Evolutionary conservation across 805 yeast genomes (phyloP), one percentile per base, ranked within the genome.

Genomic region (Deakozyma indianensis): DNA sequence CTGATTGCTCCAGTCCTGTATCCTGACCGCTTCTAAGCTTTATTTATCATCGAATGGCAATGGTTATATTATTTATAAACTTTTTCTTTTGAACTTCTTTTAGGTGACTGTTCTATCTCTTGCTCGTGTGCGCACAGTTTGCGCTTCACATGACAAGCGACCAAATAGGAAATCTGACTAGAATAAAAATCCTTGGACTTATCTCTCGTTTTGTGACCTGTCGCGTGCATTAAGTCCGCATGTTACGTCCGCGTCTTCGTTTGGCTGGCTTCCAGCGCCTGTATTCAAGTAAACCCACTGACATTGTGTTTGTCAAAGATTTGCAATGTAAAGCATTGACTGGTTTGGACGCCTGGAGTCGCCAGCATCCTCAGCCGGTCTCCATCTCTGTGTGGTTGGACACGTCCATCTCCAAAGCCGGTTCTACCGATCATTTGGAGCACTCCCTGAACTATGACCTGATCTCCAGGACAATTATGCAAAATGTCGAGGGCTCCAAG

Each of bases 401-500:
- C 27, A 83, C 95, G 0, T 77, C 78, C 54, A 81, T 88, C 55
- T 67, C 73, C 22, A 66, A 73, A 46, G 88, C 95, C n/a, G 77
- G 90, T n/a, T 62, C 64, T 11, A 75, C 79, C 0, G 97, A 90
- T 62, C 90, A 88, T 56, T 69, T 90, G 53, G 74, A 76, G 48
- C 77, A 82, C 55, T 82, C 96, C 3, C 73, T 90, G 51, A 90
- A 90, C 62, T 90, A 90, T 61, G 96, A 95, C 1, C 87, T 78
- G 3, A 71, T 90, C 3, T 76, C 90, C 3, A 68, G 85, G 43
- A 74, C 75, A 35, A 64, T 90, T n/a, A 60, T 73, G 35, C 66
- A 69, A 3, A 73, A 63, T 51, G 73, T 83, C 50, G 73, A 68
- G 35, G 44, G 58, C 3, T 60, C 69, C 48, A 63, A 62, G 22